Evolutionary conservation across 2,329 filamentous ascomycete species (phyloP).

Genomic region (Truncatella angustata): DNA sequence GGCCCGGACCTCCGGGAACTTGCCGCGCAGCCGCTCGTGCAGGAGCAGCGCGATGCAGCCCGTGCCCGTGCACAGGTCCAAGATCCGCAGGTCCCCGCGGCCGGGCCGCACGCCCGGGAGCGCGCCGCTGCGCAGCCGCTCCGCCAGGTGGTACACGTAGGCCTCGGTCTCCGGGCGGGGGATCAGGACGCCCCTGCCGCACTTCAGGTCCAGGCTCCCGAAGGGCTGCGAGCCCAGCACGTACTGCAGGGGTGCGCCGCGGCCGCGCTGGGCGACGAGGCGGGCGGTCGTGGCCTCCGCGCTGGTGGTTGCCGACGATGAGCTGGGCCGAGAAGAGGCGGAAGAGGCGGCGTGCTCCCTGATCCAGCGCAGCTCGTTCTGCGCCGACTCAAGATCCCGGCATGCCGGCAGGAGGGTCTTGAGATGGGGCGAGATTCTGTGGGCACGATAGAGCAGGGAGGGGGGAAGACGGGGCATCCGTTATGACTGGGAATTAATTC

Average conservation of each 20-base stretch:
- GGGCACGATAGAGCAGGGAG: slow-evolving; percentile 53
- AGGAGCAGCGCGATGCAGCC: slow-evolving; percentile 86
- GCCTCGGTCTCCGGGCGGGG: slow-evolving; percentile 77
- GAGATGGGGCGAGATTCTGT: slow-evolving; percentile 52
- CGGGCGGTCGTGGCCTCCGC: slow-evolving; percentile 24
- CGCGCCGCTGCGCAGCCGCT: slow-evolving; percentile 31
- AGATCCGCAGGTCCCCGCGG: slow-evolving; percentile 55
- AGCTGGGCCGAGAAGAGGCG: neutral
- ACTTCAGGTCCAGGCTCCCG: slow-evolving; percentile 76
- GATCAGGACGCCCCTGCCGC: slow-evolving; percentile 76
- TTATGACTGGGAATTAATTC: neutral
- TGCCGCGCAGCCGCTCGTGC: slow-evolving; percentile 54
- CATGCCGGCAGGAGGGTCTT: slow-evolving; percentile 62
- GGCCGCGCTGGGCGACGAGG: slow-evolving; percentile 49
- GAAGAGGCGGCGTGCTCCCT: slow-evolving; percentile 47
- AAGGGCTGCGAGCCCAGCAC: slow-evolving; percentile 87
- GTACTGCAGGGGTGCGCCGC: slow-evolving; percentile 82
- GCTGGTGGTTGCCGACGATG: neutral
- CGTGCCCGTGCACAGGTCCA: slow-evolving; percentile 88
- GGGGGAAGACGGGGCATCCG: slow-evolving; percentile 64
- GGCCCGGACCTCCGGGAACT: slow-evolving; percentile 45
- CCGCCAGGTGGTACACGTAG: slow-evolving; percentile 57
- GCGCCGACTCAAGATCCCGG: slow-evolving; percentile 60
- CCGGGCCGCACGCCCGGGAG: no score
- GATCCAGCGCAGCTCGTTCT: slow-evolving; percentile 73